phyloP scores from a whole-genome alignment of 2,329 filamentous ascomycete genomes.

The Gnomoniopsis sp. region DNA sequence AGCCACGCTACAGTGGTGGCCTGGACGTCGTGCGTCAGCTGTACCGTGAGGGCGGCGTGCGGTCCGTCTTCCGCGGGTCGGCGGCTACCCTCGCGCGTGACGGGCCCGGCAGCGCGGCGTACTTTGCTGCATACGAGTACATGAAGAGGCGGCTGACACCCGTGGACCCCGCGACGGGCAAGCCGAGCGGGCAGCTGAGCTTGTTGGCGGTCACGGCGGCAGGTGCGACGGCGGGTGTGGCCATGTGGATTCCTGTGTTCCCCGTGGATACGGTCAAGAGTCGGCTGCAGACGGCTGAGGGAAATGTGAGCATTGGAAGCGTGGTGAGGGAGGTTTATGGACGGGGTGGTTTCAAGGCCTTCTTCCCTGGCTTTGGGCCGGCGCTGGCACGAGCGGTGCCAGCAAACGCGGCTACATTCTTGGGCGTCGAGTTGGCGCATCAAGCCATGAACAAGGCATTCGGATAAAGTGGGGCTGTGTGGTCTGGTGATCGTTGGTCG shows the following conservation, averaged over 20 bases:
- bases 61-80: slow-evolving; percentile 88
- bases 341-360: slow-evolving; percentile 80
- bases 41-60: slow-evolving; percentile 85
- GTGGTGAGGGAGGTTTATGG: slow-evolving; percentile 81
- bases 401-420: slow-evolving; percentile 93
- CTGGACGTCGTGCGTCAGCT: slow-evolving; percentile 89
- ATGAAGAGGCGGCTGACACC: slow-evolving; percentile 87
- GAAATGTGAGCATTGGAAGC: slow-evolving; percentile 73
- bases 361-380: slow-evolving; percentile 95
- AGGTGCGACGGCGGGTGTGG: slow-evolving; percentile 86
- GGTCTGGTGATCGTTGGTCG: neutral
- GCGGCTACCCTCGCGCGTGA: slow-evolving; percentile 91
- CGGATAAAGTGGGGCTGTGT: slow-evolving; percentile 31
- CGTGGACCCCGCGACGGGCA: slow-evolving; percentile 68
- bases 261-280: slow-evolving; percentile 97
- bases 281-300: slow-evolving; percentile 85
- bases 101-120: slow-evolving; percentile 87
- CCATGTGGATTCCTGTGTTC: slow-evolving; percentile 99
- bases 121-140: slow-evolving; percentile 96
- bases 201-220: slow-evolving; percentile 80
- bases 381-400: slow-evolving; percentile 90
- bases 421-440: slow-evolving; percentile 80
- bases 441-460: slow-evolving; percentile 78
- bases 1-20: slow-evolving; percentile 85
- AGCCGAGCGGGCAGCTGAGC: slow-evolving; percentile 72